A percentile compares a stretch with the other conserved stretches of the same genome.
Conservation (phyloP, 2,329 filamentous ascomycete genomes). For the Blastomyces silverae region DNA sequence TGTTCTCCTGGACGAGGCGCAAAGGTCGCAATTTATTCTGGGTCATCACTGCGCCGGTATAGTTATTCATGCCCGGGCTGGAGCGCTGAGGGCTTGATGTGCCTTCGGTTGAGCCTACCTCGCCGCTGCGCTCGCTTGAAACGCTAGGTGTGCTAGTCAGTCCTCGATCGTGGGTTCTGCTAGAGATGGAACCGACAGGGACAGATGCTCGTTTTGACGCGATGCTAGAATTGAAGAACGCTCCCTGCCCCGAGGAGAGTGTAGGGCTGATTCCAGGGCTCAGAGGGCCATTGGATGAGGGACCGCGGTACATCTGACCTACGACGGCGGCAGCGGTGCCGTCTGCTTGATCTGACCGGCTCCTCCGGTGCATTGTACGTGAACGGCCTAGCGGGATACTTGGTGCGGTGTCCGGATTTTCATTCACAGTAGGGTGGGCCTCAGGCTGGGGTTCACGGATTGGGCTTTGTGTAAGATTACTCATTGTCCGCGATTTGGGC, state of each 20-base stretch:
- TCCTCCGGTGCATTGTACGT: conserved; percentile 42
- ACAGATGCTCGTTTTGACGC: conserved; percentile 45
- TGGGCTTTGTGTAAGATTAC: conserved; percentile 34
- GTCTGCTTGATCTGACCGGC: conserved; percentile 44
- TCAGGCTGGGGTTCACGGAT: conserved; percentile 15
- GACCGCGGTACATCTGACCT: conserved; percentile 80
- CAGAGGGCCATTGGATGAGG: conserved; percentile 46
- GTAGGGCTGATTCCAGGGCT: conserved; percentile 49
- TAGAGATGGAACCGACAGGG: conserved; percentile 48
- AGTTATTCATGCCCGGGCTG: conserved; percentile 60
- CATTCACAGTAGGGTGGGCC: conserved; percentile 34
- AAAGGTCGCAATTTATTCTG: conserved; percentile 75
- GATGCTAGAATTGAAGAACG: conserved; percentile 43
- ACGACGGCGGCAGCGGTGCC: conserved; percentile 61
- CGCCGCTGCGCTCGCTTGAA: conserved; percentile 44
- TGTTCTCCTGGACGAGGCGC: conserved; percentile 75
- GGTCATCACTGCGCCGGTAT: conserved; percentile 57
- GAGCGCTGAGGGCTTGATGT: conserved; percentile 54
- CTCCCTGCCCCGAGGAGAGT: conserved; percentile 35
- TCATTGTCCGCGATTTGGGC: conserved; percentile 42
- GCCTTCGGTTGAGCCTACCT: conserved; percentile 40
- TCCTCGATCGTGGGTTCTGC: conserved; percentile 44
- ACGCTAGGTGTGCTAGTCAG: conserved; percentile 61
- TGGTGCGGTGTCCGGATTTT: conserved; percentile 44
- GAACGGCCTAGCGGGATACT: conserved; percentile 43